These are phyloP conservation scores for Zygotorulaspora florentina DNA, from an alignment of 805 yeast genomes.

Conservation along the genomic window DNA sequence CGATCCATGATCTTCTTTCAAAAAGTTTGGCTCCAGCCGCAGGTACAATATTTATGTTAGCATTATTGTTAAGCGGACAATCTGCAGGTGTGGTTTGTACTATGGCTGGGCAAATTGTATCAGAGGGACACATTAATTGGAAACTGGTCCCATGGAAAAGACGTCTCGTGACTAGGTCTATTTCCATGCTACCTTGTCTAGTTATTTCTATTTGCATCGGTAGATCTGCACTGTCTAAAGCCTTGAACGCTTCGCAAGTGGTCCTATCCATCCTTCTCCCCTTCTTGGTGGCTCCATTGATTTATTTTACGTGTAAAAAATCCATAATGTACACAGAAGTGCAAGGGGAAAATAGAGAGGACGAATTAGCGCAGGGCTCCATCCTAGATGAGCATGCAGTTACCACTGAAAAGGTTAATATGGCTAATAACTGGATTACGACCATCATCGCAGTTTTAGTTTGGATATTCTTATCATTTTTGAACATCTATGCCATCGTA, in stretches of 20 bases:
- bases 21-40: constrained; percentile 64
- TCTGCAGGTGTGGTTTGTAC: constrained; percentile 93
- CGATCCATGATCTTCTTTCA: constrained; percentile 65
- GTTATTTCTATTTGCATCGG: constrained; percentile 70
- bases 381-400: constrained; percentile 15
- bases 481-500: constrained; percentile 63
- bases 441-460: constrained; percentile 49
- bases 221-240: constrained; percentile 60
- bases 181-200: constrained; percentile 79
- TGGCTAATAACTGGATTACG: constrained; percentile 60
- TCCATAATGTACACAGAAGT: constrained; percentile 61
- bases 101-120: constrained; percentile 86
- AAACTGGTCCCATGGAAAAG: constrained; percentile 74
- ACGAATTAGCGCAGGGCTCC: constrained; percentile 11
- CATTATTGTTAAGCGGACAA: constrained; percentile 79
- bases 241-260: constrained; percentile 83
- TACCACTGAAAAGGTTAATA: constrained; percentile 39
- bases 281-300: constrained; percentile 77
- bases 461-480: constrained; percentile 68
- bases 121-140: constrained; percentile 89
- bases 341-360: constrained; percentile 8
- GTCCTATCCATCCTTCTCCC: constrained; percentile 78
- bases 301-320: constrained; percentile 72
- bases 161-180: constrained; percentile 68
- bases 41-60: constrained; percentile 81